Percentiles rank a stretch among this genome's conserved stretches.
Evolutionary conservation across 352 stramenopile genomes (phyloP).

Genomic region (Pythium grandisporangium): DNA sequence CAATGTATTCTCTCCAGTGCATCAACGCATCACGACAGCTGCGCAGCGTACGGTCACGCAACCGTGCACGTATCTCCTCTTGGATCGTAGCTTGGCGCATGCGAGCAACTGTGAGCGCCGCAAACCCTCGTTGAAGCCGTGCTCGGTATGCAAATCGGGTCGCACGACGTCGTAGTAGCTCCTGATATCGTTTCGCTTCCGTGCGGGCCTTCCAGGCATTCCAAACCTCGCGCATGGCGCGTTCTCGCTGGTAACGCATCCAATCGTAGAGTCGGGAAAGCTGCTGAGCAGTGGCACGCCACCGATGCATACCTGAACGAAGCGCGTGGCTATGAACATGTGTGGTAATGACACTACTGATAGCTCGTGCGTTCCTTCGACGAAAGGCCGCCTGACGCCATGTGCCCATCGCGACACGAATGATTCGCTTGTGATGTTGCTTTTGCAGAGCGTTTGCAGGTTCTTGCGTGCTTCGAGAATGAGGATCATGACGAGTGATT

Average conservation of each 20-base stretch:
- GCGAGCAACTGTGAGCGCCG: background rate
- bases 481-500: background rate
- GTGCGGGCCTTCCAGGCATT: conserved; percentile 2
- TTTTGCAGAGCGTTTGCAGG: background rate
- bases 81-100: background rate
- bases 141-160: conserved; percentile 10
- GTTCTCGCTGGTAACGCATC: background rate
- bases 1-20: background rate
- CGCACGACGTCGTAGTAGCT: conserved; percentile 4
- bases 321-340: background rate
- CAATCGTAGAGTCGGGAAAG: background rate
- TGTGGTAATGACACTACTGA: too few relatives aligned
- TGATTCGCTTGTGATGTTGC: background rate
- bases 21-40: background rate
- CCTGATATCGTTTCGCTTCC: conserved; percentile 1
- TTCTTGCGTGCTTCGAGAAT: background rate
- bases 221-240: conserved; percentile 1
- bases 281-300: background rate
- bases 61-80: background rate
- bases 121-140: conserved; percentile 4
- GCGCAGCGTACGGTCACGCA: background rate
- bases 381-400: background rate
- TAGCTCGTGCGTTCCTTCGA: background rate
- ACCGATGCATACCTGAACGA: too few relatives aligned
- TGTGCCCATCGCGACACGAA: background rate